These are phyloP conservation scores for Aphanocladium album DNA, from an alignment of 2,329 filamentous ascomycete species.

Conservation along the genomic window DNA sequence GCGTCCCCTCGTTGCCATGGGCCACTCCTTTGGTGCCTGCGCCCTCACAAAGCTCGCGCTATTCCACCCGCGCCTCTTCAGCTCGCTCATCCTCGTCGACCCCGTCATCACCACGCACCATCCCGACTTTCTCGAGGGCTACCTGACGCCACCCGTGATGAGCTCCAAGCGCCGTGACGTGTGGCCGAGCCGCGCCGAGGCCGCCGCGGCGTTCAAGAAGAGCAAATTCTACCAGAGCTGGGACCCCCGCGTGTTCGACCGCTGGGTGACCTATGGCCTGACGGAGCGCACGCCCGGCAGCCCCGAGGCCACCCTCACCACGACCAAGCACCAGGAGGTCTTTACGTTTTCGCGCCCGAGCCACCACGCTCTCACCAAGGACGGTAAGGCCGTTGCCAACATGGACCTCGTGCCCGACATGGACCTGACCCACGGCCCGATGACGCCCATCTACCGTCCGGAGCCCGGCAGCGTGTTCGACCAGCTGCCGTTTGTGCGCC, in stretches of 20 bases:
- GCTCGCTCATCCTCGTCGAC: conserved; percentile 73
- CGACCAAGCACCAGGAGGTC: conserved; percentile 76
- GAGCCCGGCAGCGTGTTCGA: conserved; percentile 54
- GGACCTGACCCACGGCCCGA: conserved; percentile 32
- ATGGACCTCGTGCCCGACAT: conserved; percentile 41
- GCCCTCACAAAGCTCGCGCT: conserved; percentile 67
- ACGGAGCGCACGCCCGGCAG: conserved; percentile 47
- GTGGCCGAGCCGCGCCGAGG: conserved; percentile 73
- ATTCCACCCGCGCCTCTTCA: conserved; percentile 75
- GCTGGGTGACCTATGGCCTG: conserved; percentile 61
- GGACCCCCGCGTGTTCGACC: conserved; percentile 73
- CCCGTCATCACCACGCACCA: conserved; percentile 62
- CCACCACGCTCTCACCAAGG: conserved; percentile 37
- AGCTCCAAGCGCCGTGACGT: conserved; percentile 70
- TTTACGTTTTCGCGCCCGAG: conserved; percentile 65
- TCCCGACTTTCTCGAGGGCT: conserved; percentile 32
- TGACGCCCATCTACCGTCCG: conserved; percentile 59
- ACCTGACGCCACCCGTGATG: conserved; percentile 42
- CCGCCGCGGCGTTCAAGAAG: conserved; percentile 59
- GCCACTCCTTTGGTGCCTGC: conserved; percentile 82
- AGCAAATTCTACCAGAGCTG: conserved; percentile 71
- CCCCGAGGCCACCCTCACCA: conserved; percentile 64
- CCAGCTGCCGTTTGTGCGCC: conserved; percentile 56
- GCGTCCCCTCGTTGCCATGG: conserved; percentile 75
- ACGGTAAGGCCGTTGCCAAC: conserved; percentile 35